Evolutionary conservation across 768 basidiomycete species (phyloP), one percentile per base, ranked within the genome.

Genomic region (Leccinum obscurum): DNA sequence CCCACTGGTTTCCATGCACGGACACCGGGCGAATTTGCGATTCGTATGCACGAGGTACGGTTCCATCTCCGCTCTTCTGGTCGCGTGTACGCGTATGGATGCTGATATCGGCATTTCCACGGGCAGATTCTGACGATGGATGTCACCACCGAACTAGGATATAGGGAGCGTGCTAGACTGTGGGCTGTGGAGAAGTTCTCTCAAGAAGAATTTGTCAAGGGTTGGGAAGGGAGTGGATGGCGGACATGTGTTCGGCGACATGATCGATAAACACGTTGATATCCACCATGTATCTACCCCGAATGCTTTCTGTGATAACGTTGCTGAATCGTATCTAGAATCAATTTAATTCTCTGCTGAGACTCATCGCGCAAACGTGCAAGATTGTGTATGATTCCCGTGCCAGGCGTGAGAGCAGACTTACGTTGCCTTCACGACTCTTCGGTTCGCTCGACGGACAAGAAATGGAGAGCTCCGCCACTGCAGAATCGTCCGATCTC

Each of bases 1-100:
- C 81, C 78, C 8, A 95, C 93, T 60, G 95, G 95, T 24, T 95
- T 85, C 72, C 94, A 96, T 70, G 95, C 93, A 2, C 83, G 76
- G 3, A 81, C 84, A 2, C 72, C 85, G 0, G 78, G 81, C 48
- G 80, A 81, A 32, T 95, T 92, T 64, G 89, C 92, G 2, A 78
- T 77, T 17, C 83, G 82, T 4, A 78, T 95, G 54, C 83, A 90
- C 64, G 75, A 77, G 26, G 87, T 84, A 15, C 28, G 64, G 17
- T 56, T 56, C 20, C 39, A 28, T 60, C 39, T 49, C 49, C 53
- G 37, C 48, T 22, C 17, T 41, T 48, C 59, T 41, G 26, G 52
- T 63, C 60, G 61, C 26, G 32, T 34, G 35, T 54, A 32, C 6
- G 56, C 3, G 20, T 24, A 35, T 22, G 46, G 10, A 34, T 56